Base-by-base conservation (phyloP, 177 flowering plant genomes). In the Vitis hybrid region DNA sequence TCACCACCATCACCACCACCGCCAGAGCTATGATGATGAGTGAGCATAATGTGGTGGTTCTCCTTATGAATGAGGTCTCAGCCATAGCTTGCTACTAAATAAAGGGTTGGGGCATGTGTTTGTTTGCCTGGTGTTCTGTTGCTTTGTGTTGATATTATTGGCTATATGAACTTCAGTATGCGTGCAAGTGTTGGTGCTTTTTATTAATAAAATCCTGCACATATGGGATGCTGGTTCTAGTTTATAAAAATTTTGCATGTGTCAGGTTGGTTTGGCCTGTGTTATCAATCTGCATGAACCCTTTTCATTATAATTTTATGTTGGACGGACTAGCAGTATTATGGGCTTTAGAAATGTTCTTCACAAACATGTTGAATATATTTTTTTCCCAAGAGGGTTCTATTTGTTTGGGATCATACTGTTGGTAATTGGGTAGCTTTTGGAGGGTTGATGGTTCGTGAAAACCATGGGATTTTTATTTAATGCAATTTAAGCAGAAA, bases 11-110 rank as follows among this genome's bases (percentile, higher is more conserved):
- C 84, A 80, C 78, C 89, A 82, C 80, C 88, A 78, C 79, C 90
- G 77, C 86, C 75, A 74, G 81, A 12, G 75, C 71, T 76, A 74
- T 45, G 88, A 89, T 70, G 90, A 87, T 52, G 83, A 87, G 70
- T 83, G 72, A 85, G 55, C 18, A 33, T 5, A 21, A 31, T 58
- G 56, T 2, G 11, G 68, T 50, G 19, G 16, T 39, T 39, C 45
- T 26, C 57, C 16, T 45, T 67, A 50, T 70, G 55, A 22, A 62
- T 65, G 68, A 69, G 48, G 50, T 29, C 14, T 67, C 50, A 67
- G 75, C 79, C 79, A 51, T 33, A 26, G 1, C 29, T 45, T 61
- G 59, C 69, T 84, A 80, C 77, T 80, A 80, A 87, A 87, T 82
- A 85, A 83, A 70, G 64, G 73, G 70, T 66, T 64, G 62, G 51